Evolutionary conservation across 345 rosid species (phyloP).

Genomic region (Brassica carinata): DNA sequence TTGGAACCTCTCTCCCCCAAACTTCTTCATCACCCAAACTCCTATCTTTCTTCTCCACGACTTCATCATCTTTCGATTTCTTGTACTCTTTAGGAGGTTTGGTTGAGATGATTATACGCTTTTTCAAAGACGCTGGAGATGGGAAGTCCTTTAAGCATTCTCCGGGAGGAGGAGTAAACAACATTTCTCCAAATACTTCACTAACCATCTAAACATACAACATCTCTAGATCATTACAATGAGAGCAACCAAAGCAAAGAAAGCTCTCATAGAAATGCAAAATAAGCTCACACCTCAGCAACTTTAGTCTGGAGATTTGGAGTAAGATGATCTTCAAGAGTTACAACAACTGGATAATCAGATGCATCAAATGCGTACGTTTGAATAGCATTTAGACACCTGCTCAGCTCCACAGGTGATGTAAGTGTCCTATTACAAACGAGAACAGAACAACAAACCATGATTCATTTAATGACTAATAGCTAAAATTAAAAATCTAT

Average conservation of each 20-base stretch:
- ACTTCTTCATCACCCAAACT: constrained; percentile 45
- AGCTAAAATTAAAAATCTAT: not conserved
- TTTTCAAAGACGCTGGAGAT: constrained; percentile 70
- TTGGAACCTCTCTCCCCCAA: constrained; percentile 40
- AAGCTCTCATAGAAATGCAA: not conserved
- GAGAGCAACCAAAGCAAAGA: not conserved
- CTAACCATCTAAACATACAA: constrained; percentile 65
- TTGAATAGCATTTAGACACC: constrained; percentile 73
- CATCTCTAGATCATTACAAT: constrained; percentile 6
- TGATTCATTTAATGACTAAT: not conserved
- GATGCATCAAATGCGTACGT: constrained; percentile 75
- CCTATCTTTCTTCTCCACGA: constrained; percentile 21
- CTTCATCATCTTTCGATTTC: constrained; percentile 48
- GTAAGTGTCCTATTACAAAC: constrained; percentile 68
- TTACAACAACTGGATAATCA: constrained; percentile 85
- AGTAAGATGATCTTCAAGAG: constrained; percentile 96
- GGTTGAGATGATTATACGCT: constrained; percentile 77
- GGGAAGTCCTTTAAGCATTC: constrained; percentile 85
- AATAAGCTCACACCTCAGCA: constrained; percentile 58
- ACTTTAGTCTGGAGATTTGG: constrained; percentile 85
- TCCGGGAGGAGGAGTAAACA: constrained; percentile 65
- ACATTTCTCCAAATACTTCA: constrained; percentile 77
- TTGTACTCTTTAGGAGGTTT: constrained; percentile 93
- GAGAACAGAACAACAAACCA: not conserved
- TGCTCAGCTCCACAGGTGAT: constrained; percentile 72